phyloP scores from a whole-genome alignment of 129 eudicot genomes.

The Daucus carota region DH1_v3.0 NC_030382.2:46012501-46013000 shows the following conservation, averaged over 20 bases:
- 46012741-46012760: not conserved
- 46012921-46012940: not conserved
- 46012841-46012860: conserved; percentile 91
- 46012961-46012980: not conserved
- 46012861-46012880: conserved; percentile 71
- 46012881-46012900: conserved; percentile 85
- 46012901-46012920: conserved; percentile 71
- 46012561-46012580: conserved; percentile 86
- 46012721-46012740: not conserved
- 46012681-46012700: not conserved
- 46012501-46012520: not conserved
- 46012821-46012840: conserved; percentile 98
- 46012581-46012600: conserved; percentile 80
- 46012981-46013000: conserved; percentile 52
- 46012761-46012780: conserved; percentile 52
- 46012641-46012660: conserved; percentile 68
- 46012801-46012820: conserved; percentile 77
- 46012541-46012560: conserved; percentile 88
- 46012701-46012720: not conserved
- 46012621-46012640: conserved; percentile 90
- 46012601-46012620: conserved; percentile 70
- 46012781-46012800: conserved; percentile 83
- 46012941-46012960: not conserved
- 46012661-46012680: conserved; percentile 43
- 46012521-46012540: conserved; percentile 15